phyloP scores from a whole-genome alignment of 306 rosid species.

The Vigna reflexopilosa region DNA sequence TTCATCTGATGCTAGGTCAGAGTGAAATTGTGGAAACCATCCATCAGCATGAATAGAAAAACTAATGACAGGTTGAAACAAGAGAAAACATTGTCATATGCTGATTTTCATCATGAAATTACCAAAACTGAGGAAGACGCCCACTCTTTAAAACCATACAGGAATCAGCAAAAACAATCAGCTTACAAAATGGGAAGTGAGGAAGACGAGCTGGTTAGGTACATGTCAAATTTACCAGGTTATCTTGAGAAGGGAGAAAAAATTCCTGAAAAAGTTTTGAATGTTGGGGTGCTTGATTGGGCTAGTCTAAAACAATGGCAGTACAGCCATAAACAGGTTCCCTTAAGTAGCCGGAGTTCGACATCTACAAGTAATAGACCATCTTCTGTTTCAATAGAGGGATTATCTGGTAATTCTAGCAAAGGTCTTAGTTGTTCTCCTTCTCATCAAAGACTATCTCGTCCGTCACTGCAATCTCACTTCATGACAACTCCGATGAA shows the following conservation, averaged over 20 bases:
- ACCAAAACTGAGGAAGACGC: slow-evolving; percentile 49
- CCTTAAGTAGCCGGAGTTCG: slow-evolving; percentile 55
- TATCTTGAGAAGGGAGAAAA: slow-evolving; percentile 78
- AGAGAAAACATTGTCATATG: slow-evolving; percentile 62
- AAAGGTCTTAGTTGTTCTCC: slow-evolving; percentile 62
- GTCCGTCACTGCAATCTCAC: slow-evolving; percentile 66
- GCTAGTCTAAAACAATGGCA: slow-evolving; percentile 82
- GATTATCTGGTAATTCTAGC: slow-evolving; percentile 60
- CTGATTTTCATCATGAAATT: slow-evolving; percentile 63
- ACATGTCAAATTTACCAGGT: slow-evolving; percentile 90
- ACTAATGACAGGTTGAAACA: slow-evolving; percentile 48
- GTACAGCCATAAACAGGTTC: slow-evolving; percentile 54
- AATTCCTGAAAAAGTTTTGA: slow-evolving; percentile 69
- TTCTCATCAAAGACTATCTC: slow-evolving; percentile 52
- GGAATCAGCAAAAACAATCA: slow-evolving; percentile 52
- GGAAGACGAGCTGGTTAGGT: slow-evolving; percentile 83
- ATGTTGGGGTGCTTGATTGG: slow-evolving; percentile 99
- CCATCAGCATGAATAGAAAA: slow-evolving; percentile 57
- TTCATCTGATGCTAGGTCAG: slow-evolving; percentile 52
- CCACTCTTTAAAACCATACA: slow-evolving; percentile 43
- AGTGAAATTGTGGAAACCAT: slow-evolving; percentile 45
- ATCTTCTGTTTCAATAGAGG: slow-evolving; percentile 62
- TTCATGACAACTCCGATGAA: slow-evolving; percentile 48
- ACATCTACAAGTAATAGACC: slow-evolving; percentile 62
- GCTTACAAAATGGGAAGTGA: slow-evolving; percentile 51